Percentiles rank a stretch among this genome's conserved stretches.
These are phyloP conservation scores for Berkeleyomyces rouxiae DNA, from an alignment of 2,329 filamentous ascomycete species.

Conservation along the genomic window DNA sequence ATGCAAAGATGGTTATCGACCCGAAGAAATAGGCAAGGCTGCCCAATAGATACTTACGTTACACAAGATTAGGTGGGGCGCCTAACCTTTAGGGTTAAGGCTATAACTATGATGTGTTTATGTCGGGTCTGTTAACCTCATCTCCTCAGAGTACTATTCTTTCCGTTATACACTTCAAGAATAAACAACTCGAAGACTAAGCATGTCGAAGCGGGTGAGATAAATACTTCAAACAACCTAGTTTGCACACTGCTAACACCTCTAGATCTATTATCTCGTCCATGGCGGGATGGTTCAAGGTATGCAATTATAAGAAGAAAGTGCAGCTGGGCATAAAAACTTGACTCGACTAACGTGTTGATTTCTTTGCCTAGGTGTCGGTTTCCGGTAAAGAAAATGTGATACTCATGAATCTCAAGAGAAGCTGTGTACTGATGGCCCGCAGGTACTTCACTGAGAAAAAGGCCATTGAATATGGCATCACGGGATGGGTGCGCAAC, in stretches of 20 bases:
- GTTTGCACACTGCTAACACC: neutral
- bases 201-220: neutral
- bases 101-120: neutral
- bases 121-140: too few relatives aligned
- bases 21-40: neutral
- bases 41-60: neutral
- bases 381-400: conserved; percentile 30
- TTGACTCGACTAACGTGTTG: neutral
- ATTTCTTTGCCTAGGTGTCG: conserved; percentile 28
- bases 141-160: too few relatives aligned
- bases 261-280: conserved; percentile 44
- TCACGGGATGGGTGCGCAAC: conserved; percentile 49
- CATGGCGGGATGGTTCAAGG: conserved; percentile 53
- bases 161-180: neutral
- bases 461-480: conserved; percentile 30
- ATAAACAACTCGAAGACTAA: neutral
- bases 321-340: neutral
- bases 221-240: too few relatives aligned
- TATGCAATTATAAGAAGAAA: conserved; percentile 20
- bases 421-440: neutral
- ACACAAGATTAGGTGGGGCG: neutral
- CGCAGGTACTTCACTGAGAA: conserved; percentile 37
- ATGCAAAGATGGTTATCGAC: neutral
- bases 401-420: neutral
- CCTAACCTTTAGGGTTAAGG: neutral